Base-by-base conservation (phyloP, 306 rosid species). In the Vicia faba region DNA sequence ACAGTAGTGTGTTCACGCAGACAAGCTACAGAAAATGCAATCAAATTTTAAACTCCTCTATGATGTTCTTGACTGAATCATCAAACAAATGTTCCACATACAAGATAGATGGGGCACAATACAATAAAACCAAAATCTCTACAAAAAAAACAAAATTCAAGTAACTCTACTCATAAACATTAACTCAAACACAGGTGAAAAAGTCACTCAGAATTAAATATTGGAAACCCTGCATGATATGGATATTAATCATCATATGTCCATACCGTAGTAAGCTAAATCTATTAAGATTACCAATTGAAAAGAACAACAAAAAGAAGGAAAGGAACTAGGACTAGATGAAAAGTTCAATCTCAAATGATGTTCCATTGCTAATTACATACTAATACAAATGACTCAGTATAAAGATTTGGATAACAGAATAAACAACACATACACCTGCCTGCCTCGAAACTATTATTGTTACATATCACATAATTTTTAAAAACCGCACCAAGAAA, bases 391-490 rank as follows among this genome's bases (percentile, higher is more conserved):
- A n/a, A n/a, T n/a, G 7, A 1, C 20, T 62, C 61, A 19, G 23
- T 58, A 45, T 19, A 26, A 8, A 35, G 48, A 70, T 63, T 63
- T 76, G n/a, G 35, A 33, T 18, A 61, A 33, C 69, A 69, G 25
- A 19, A 60, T 49, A 18, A 57, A 66, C 43, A 56, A n/a, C 16
- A 16, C 15, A 64, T 5, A 54, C 60, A 54, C 35, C 15, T 11
- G 13, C 7, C 46, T 46, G 57, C 69, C 73, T 54, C 69, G 44
- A 67, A 74, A 69, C 69, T 40, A 51, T 14, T 69, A 35, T 51
- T 44, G 38, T 38, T 28, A 14, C 19, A 41, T 13, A 26, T 49
- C 44, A 45, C 31, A 36, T 11, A 61, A 62, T 35, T 25, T 38
- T 15, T 13, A 33, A 23, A 28, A 63, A 45, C 36, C 49, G 13